Percentiles rank a stretch among this genome's conserved stretches.
Evolutionary conservation across 1,284 basidiomycete species (phyloP).

Genomic region (Cryptococcus sp.): DNA sequence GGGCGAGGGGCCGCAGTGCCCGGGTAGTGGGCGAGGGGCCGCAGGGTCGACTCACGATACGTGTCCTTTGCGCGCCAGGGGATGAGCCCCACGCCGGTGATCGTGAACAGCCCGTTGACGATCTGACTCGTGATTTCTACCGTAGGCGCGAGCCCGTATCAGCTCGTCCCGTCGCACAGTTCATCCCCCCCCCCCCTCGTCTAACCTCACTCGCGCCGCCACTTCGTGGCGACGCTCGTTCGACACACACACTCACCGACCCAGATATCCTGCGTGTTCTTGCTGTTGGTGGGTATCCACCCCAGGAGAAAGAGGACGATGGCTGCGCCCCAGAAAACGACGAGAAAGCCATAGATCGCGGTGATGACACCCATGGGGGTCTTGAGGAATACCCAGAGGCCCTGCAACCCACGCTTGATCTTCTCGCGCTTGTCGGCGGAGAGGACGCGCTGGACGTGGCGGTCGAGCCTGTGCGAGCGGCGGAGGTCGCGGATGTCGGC

Average conservation of each 20-base stretch:
- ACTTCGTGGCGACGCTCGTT: too few relatives aligned
- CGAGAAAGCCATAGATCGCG: constrained; percentile 73
- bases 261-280: constrained; percentile 44
- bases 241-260: too few relatives aligned
- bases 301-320: constrained; percentile 67
- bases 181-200: too few relatives aligned
- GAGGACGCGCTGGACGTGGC: constrained; percentile 75
- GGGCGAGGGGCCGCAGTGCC: too few relatives aligned
- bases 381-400: constrained; percentile 78
- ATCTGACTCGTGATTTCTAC: constrained; percentile 69
- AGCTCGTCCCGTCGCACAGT: too few relatives aligned
- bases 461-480: constrained; percentile 35
- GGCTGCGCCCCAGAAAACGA: constrained; percentile 78
- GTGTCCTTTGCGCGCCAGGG: constrained; percentile 73
- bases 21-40: too few relatives aligned
- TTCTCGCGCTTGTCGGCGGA: constrained; percentile 58
- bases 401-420: constrained; percentile 61
- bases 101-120: constrained; percentile 75
- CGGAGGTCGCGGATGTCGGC: constrained; percentile 10
- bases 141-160: constrained; percentile 58
- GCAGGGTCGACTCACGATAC: constrained; percentile 59
- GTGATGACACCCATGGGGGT: constrained; percentile 66
- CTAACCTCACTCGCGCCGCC: too few relatives aligned
- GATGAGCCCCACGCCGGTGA: constrained; percentile 61
- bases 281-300: constrained; percentile 43